These are phyloP conservation scores for Schwanniomyces sp. DNA, from an alignment of 805 yeast species.

Conservation along the genomic window DNA sequence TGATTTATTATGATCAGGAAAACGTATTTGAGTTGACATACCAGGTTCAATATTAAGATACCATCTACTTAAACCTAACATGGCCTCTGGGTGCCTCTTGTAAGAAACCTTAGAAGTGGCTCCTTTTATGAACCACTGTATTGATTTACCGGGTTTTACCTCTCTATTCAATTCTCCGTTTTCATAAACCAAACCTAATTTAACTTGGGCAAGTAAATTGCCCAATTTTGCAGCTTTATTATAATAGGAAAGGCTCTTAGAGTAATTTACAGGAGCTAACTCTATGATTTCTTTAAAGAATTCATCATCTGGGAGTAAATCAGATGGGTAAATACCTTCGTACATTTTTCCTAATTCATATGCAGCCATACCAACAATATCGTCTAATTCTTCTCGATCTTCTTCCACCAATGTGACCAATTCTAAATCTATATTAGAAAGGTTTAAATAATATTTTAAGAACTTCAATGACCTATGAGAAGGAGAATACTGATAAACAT, in stretches of 20 bases:
- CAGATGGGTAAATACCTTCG: constrained; percentile 48
- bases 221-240: constrained; percentile 42
- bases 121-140: constrained; percentile 46
- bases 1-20: constrained; percentile 36
- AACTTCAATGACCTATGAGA: constrained; percentile 32
- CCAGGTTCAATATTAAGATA: constrained; percentile 34
- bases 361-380: constrained; percentile 40
- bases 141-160: constrained; percentile 38
- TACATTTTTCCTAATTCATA: constrained; percentile 42
- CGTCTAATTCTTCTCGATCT: constrained; percentile 40
- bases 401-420: constrained; percentile 35
- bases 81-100: constrained; percentile 44
- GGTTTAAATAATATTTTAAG: constrained; percentile 33
- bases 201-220: constrained; percentile 41
- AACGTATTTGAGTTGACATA: constrained; percentile 33
- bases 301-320: constrained; percentile 33
- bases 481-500: constrained; percentile 35
- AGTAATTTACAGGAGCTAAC: constrained; percentile 42
- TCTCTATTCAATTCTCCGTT: constrained; percentile 42
- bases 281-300: constrained; percentile 34
- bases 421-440: constrained; percentile 36
- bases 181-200: constrained; percentile 43
- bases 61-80: constrained; percentile 46
- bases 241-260: constrained; percentile 40
- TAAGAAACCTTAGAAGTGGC: constrained; percentile 38